Base-by-base conservation (phyloP, 2,329 filamentous ascomycete genomes). In the Emmonsia crescens region DNA sequence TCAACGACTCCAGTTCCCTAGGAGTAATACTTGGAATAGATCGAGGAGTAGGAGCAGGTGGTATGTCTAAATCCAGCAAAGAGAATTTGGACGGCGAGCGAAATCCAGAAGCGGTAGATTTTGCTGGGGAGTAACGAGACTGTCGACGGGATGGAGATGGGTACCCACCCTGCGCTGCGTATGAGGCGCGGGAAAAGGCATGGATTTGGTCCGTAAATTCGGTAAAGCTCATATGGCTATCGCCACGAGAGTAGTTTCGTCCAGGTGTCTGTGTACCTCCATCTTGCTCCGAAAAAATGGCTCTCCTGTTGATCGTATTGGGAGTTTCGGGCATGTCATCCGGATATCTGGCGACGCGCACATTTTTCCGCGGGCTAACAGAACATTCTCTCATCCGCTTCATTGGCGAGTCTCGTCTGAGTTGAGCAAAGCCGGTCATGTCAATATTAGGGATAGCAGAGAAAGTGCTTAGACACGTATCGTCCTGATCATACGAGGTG, bases 21-120 rank as follows among this genome's bases (percentile, higher is more conserved):
- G 94, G 89, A 1, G 92, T 96, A 67, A 97, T 88, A 9, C 88
- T 90, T 0, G 94, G 94, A 44, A 97, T 84, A 61, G 91, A 96
- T 64, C 93, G 86, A 16, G 94, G 94, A 0, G 94, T 97, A 1
- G 93, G 91, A 67, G 91, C 86, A 0, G 93, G 91, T n/a, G 92
- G 91, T 10, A 97, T 88, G 69, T 97, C 94, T 71, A 95, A 94
- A 74, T 96, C 91, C 55, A 95, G 83, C 51, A 94, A 82, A 69
- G 88, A 89, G 40, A 85, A 80, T 67, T 89, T 85, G 54, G 73
- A 74, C 3, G 75, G 74, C 3, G 74, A 73, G 21, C 73, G 69
- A 57, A 72, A 70, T 6, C 71, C 69, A 38, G 75, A 71, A 4
- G 70, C 68, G 38, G 74, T 71, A 60, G 70, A 68, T 62, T 78